These are phyloP conservation scores for Termitomyces sp. DNA, from an alignment of 768 basidiomycete species.

Conservation along the genomic window DNA sequence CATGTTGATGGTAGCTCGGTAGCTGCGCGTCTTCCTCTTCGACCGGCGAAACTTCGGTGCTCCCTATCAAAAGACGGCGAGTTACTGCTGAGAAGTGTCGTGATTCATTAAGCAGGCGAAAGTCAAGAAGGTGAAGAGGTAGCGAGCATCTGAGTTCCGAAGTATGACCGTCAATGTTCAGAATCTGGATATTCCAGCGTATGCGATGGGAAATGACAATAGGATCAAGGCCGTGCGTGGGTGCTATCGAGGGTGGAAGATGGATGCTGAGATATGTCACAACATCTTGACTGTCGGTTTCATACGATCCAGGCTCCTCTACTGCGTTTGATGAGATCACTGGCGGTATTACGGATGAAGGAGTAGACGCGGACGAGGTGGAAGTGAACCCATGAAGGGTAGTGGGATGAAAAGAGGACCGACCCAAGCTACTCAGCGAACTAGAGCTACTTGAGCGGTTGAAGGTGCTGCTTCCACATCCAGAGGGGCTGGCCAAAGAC, in stretches of 20 bases:
- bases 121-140: constrained; percentile 79
- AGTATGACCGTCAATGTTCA: constrained; percentile 85
- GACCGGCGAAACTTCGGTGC: constrained; percentile 27
- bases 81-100: constrained; percentile 66
- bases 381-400: constrained; percentile 3
- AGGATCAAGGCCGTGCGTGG: constrained; percentile 72
- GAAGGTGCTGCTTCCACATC: neutral
- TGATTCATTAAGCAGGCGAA: constrained; percentile 69
- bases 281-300: constrained; percentile 33
- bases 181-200: constrained; percentile 72
- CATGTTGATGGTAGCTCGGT: constrained; percentile 85
- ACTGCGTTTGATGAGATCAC: neutral
- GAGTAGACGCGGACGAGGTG: neutral
- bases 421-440: constrained; percentile 6
- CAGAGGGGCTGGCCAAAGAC: constrained; percentile 8
- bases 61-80: constrained; percentile 58
- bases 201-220: constrained; percentile 74
- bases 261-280: constrained; percentile 55
- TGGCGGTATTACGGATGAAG: neutral
- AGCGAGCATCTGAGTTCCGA: constrained; percentile 94
- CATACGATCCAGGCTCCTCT: neutral
- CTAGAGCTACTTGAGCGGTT: constrained; percentile 4
- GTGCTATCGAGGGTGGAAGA: constrained; percentile 57
- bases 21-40: constrained; percentile 68
- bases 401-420: neutral